phyloP scores from a whole-genome alignment of 345 rosid species.

The Rhodomyrtus tomentosa region DNA sequence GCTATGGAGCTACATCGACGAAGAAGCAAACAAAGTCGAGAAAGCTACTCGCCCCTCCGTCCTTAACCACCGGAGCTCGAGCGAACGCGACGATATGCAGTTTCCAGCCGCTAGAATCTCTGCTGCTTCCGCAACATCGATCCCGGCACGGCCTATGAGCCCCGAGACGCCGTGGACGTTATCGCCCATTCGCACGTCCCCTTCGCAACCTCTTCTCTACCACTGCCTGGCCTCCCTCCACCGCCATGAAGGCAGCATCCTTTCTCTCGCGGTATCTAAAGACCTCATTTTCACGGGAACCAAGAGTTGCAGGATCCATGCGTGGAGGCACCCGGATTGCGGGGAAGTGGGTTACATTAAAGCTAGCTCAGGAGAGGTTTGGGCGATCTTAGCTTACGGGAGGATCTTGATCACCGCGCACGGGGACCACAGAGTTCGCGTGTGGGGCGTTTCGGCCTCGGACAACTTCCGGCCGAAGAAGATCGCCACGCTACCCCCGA shows the following conservation, averaged over 20 bases:
- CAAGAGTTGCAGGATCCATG: conserved; percentile 4
- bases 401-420: conserved; percentile 6
- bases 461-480: conserved; percentile 3
- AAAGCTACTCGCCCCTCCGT: not conserved
- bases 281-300: conserved; percentile 7
- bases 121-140: not conserved
- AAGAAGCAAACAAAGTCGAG: not conserved
- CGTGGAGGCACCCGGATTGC: conserved; percentile 5
- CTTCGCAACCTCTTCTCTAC: conserved; percentile 3
- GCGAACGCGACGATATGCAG: not conserved
- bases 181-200: not conserved
- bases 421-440: conserved; percentile 1
- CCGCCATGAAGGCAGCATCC: conserved; percentile 2
- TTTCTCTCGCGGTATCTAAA: conserved; percentile 4
- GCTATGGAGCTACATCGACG: not conserved
- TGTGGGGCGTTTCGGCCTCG: not conserved
- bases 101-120: not conserved
- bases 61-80: not conserved
- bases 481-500: not conserved
- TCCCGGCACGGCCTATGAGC: not conserved
- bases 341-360: conserved; percentile 1
- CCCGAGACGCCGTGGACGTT: conserved; percentile 6
- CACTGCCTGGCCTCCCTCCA: conserved; percentile 7
- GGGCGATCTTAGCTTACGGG: conserved; percentile 1
- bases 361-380: not conserved